Evolutionary conservation across 2,329 filamentous ascomycete genomes (phyloP), one percentile per base, ranked within the genome.

Genomic region (Dothideomycetes sp.): DNA sequence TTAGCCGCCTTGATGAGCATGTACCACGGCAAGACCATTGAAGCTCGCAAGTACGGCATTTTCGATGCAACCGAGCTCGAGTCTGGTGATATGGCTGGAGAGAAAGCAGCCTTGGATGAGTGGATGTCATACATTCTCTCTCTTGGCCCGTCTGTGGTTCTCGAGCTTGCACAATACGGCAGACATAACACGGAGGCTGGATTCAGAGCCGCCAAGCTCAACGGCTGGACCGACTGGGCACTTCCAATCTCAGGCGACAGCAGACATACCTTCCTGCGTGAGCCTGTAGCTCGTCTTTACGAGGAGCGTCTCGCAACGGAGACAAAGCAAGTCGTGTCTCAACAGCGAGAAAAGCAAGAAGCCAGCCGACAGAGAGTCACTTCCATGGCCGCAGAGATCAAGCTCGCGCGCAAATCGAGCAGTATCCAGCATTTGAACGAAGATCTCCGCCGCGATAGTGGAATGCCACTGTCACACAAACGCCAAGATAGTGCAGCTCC

Each of bases 81-180:
- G n/a, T 61, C 61, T 14, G 65, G 69, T 15, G 64, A 72, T 40
- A 63, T 72, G 41, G 58, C 69, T 43, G 59, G 60, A 3, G 73
- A 78, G 50, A 70, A 73, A 43, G 54, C 60, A 15, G 59, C 72
- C 49, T 63, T 80, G 16, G 72, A 77, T 50, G 73, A 78, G 53
- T 81, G 76, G 76, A 72, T 69, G 14, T 66, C 66, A 38, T 73
- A 77, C 49, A 58, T 80, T 19, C 59, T 78, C 24, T 77, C 73
- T 0, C 63, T 77, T 12, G 77, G 76, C 4, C 73, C 72, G 8
- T 65, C 67, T 5, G 67, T 69, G 1, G 62, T 79, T 9, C 59
- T 79, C 11, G 63, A 68, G 5, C 64, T 80, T 43, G 65, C 68
- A 41, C 46, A 54, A 9, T 37, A 59, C 52, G 31, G 60, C 55